Base-by-base conservation (phyloP, 805 yeast species). In the Kockiozyma suomiensis region DNA sequence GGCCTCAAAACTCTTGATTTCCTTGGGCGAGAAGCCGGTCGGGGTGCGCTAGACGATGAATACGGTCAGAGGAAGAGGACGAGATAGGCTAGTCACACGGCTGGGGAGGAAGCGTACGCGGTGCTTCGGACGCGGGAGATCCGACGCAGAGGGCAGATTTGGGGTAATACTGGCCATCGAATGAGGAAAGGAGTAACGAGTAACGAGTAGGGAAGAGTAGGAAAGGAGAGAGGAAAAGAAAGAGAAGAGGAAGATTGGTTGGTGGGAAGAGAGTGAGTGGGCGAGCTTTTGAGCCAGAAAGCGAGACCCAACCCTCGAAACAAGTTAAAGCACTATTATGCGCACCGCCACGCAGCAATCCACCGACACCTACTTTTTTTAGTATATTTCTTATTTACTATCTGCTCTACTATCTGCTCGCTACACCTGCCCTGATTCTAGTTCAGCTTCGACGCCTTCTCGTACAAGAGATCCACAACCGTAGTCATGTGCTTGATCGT, bases 21-120 rank as follows among this genome's bases (percentile, higher is more conserved):
- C 97, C 67, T 88, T 87, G 10, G 96, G 96, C 3, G 96, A 85
- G 74, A 91, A 88, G 33, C 97, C 97, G 0, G 97, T 89, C 68
- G 89, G 81, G 48, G 97, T 85, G 70, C 97, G 81, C 71, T 85
- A 35, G 47, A 46, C 40, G 17, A 28, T n/a, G 43, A 26, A 6
- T 21, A n/a, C n/a, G 19, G 58, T 12, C 52, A 45, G 54, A 26
- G n/a, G 21, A 7, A 13, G 33, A 19, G 8, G 30, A 3, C 38
- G n/a, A 26, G 17, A 35, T 10, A 28, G 33, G n/a, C 8, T 13
- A 3, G 43, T 43, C 38, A 37, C 35, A 43, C 35, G 48, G 42
- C 40, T 12, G 21, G 42, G 19, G 4, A 13, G 42, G 17, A 45
- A 28, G 50, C 63, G 35, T 40, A 61, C 65, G 8, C 65, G 55